Base-by-base conservation (phyloP, 2,329 filamentous ascomycete species). In the Beauveria sp. region DNA sequence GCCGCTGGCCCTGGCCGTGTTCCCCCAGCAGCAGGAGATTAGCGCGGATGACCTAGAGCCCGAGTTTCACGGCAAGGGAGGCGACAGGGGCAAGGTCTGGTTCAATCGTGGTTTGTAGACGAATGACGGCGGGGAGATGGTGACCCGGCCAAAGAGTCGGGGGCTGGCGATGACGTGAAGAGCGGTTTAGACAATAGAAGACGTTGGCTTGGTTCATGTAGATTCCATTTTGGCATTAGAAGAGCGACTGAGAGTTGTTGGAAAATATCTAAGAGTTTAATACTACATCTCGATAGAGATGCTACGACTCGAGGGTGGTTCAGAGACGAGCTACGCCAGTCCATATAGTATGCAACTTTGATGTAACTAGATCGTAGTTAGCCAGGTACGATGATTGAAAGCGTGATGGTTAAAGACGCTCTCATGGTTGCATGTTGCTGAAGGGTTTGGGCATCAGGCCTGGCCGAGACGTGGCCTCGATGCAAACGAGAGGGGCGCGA, bases 101-200 rank as follows among this genome's bases (percentile, higher is more conserved):
- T 97, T 99, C 76, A 97, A 99, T 75, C 85, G 94, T 70, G 94
- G 94, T 14, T 93, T 99, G 68, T 97, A 78, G 76, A 28, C 12
- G 24, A n/a, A 18, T 9, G 26, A 20, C 4, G n/a, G n/a, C 34
- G 20, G 12, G 12, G 20, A 24, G 22, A n/a, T 6, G 10, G 5
- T 7, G 8, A 5, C 28, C 44, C 4, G 22, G 7, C 16, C 28
- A 1, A 5, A 16, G 10, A 10, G 3, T 16, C 14, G 9, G 22
- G 18, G 37, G 26, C n/a, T 22, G 20, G 30, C 4, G 5, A 37
- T 40, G 28, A 22, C 16, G 37, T 14, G 3, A 20, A 48, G 30
- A 20, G 26, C 26, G 6, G 16, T 26, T 50, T 37, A 37, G 34
- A 37, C 34, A 37, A 37, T 37, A 37, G 34, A 37, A 37, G 34